Evolutionary conservation across 1,139 yeast genomes (phyloP).

Genomic region (Yamadazyma dushanensis): DNA sequence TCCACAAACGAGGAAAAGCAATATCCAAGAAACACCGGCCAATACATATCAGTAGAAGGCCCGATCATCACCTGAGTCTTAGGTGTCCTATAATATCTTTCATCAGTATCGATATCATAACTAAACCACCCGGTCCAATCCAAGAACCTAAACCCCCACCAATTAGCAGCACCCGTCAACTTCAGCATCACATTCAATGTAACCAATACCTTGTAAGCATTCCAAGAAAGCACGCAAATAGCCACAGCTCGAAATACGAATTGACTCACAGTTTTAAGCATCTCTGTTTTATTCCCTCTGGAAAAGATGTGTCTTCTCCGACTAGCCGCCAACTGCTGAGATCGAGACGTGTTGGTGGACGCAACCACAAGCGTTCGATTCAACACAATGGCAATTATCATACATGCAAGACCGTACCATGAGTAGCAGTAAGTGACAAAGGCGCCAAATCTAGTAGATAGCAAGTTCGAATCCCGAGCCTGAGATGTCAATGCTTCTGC

Average conservation of each 20-base stretch:
- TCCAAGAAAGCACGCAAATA: conserved; percentile 32
- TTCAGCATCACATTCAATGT: conserved; percentile 31
- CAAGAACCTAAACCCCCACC: conserved; percentile 18
- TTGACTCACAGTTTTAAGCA: conserved; percentile 22
- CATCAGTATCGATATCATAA: conserved; percentile 32
- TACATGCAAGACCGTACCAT: conserved; percentile 43
- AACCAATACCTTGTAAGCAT: conserved; percentile 35
- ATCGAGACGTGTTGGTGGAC: conserved; percentile 44
- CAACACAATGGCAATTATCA: conserved; percentile 63
- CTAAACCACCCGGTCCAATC: conserved; percentile 27
- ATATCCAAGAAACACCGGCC: conserved; percentile 62
- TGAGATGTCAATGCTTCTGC: conserved; percentile 26
- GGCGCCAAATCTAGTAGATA: conserved; percentile 20
- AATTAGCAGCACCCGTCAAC: conserved; percentile 17
- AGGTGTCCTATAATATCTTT: conserved; percentile 38
- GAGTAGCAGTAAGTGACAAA: conserved; percentile 35
- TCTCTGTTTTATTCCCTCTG: conserved; percentile 18
- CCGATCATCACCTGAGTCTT: conserved; percentile 38
- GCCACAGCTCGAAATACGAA: conserved; percentile 37
- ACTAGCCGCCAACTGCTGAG: conserved; percentile 22
- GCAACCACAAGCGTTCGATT: conserved; percentile 71
- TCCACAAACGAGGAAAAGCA: conserved; percentile 71
- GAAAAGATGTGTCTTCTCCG: conserved; percentile 15
- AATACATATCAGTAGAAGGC: conserved; percentile 56
- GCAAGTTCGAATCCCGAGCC: conserved; percentile 15